Evolutionary conservation across 371 early-diverging fungal genomes (phyloP), one percentile per base, ranked within the genome.

Genomic region (Lichtheimia ramosa): DNA sequence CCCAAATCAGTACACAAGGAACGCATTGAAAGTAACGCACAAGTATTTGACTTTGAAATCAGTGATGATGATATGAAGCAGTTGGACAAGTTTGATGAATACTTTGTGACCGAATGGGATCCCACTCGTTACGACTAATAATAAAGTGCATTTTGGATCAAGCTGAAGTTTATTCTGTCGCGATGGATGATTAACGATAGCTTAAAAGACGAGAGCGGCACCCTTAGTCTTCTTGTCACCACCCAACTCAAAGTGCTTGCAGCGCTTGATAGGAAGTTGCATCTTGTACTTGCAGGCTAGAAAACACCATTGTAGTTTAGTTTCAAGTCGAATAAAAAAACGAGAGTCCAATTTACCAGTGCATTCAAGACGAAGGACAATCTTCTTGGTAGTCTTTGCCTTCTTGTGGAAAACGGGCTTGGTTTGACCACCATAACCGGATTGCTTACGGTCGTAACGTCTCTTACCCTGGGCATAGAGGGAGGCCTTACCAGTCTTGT

Each of bases 191-290:
- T 48, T 48, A 42, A 49, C 40, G 28, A n/a, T n/a, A 27, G 61
- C 67, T 86, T 87, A 90, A 85, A 89, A 90, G 59, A 83, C 81
- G 65, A 90, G 85, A 62, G 91, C 91, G 59, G 87, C 89, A 83
- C 89, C 89, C 79, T 64, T 68, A 64, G 64, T 71, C 70, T 89
- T 99, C 96, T 97, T 98, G 87, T 99, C 98, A 88, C 98, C 99
- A 83, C 99, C 98, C 61, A 99, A 90, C 85, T 98, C 97, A 79
- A 98, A 98, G 92, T 97, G 98, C 91, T 99, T 99, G 91, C 99
- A 97, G 71, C 99, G 94, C 92, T 98, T 97, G 76, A 97, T 72
- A 62, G 96, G 87, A 53, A 93, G 81, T 86, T 96, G 96, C 74
- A 89, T 84, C 90, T 95, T 94, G 87, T 90, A 89, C 89, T 97